Evolutionary conservation across 768 basidiomycete species (phyloP), one percentile per base, ranked within the genome.

Genomic region (Termitomyces sp.): DNA sequence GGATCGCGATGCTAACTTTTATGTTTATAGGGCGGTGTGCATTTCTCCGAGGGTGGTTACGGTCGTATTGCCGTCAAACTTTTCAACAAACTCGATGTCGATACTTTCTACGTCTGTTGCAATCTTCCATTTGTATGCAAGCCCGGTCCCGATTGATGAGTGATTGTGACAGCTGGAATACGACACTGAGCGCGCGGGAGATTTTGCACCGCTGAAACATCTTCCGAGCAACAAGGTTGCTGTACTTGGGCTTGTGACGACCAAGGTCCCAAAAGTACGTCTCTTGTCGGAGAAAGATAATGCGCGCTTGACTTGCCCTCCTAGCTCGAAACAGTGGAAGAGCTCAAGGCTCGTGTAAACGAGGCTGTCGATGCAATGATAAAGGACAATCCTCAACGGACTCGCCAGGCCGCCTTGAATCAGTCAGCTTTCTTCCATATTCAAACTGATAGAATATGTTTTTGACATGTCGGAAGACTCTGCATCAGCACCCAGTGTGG

Each of bases 401-500:
- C 79, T n/a, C 71, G 69, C 54, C 75, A 78, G 66, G 71, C 69
- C 39, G 82, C 83, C 2, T 64, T 84, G 47, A 75, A 81, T 56
- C 81, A 83, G 81, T 82, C 52, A 59, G 75, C 66, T 42, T 52
- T 42, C 30, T 59, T 55, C 34, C 39, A 8, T 44, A 45, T 30
- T 52, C 53, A 44, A 23, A 5, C 34, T 34, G 40, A 12, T 23
- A 51, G 11, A 12, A 27, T 52, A 27, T 3, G 47, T 50, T 55
- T 53, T 53, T 55, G 42, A 57, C 43, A 45, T 50, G 47, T 55
- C 21, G 44, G 41, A 27, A 81, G 81, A 62, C 66, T 86, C 10
- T 78, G 76, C 59, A 78, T 85, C 55, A 81, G 80, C 54, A 76
- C 82, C n/a, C 84, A 85, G 63, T 86, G 84, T 60, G 84, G 84